These are phyloP conservation scores for Scheffersomyces titani DNA, from an alignment of 1,139 yeast genomes.

Conservation along the genomic window DNA sequence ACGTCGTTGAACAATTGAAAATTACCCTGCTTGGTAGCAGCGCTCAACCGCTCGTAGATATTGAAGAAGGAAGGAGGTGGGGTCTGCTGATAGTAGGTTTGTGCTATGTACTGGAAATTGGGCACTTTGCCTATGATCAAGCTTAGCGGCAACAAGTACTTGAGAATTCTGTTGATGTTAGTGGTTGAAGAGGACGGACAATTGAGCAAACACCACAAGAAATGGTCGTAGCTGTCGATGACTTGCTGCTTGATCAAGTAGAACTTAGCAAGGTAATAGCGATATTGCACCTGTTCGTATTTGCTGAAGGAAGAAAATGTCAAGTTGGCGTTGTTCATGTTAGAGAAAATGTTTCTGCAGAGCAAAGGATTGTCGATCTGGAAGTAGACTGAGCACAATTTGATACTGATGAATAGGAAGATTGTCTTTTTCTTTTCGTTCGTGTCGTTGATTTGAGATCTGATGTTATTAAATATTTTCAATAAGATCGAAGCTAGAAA, in stretches of 20 bases:
- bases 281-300: slow-evolving; percentile 61
- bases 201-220: slow-evolving; percentile 60
- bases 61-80: slow-evolving; percentile 29
- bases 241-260: slow-evolving; percentile 63
- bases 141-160: slow-evolving; percentile 58
- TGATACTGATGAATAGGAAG: slow-evolving; percentile 56
- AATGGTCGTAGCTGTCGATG: slow-evolving; percentile 55
- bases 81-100: slow-evolving; percentile 17
- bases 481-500: slow-evolving; percentile 59
- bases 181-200: slow-evolving; percentile 28
- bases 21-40: slow-evolving; percentile 42
- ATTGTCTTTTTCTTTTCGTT: slow-evolving; percentile 50
- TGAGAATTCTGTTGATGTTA: slow-evolving; percentile 44
- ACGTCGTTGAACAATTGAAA: slow-evolving; percentile 30
- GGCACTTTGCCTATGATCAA: slow-evolving; percentile 55
- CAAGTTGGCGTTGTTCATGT: slow-evolving; percentile 63
- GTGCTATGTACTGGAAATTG: slow-evolving; percentile 26
- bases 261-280: slow-evolving; percentile 69
- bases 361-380: slow-evolving; percentile 62
- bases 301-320: slow-evolving; percentile 45
- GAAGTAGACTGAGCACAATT: slow-evolving; percentile 65
- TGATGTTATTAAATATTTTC: slow-evolving; percentile 61
- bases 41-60: slow-evolving; percentile 38
- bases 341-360: slow-evolving; percentile 75
- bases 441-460: slow-evolving; percentile 57